Base-by-base conservation (phyloP, 2,329 filamentous ascomycete genomes). In the Diplocarpon mali region DNA sequence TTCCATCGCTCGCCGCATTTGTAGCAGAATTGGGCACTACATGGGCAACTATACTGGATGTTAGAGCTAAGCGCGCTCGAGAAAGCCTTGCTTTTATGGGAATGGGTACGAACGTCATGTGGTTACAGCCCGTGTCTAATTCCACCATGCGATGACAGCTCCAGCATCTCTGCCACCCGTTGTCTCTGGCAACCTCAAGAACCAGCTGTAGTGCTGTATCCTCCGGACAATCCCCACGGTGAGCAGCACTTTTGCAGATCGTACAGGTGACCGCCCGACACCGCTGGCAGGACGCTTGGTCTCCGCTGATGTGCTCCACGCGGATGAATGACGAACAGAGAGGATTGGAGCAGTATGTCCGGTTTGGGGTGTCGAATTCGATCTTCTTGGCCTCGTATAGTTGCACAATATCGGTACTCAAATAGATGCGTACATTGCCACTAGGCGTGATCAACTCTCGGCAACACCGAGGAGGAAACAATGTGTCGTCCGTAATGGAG, bases 391-490 rank as follows among this genome's bases (percentile, higher is more conserved):
- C 56, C 9, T 60, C 53, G 48, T 69, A 75, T 8, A 57, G 32
- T 0, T 55, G 48, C 0, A 65, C 45, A 0, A 73, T 37, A 1
- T 65, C 44, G 0, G 49, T 5, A 0, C 61, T 53, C 0, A 79
- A 60, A 38, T 70, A 63, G 1, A 52, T 32, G 0, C 55, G 57
- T 24, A 62, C 63, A 4, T 14, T 14, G 0, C 48, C 40, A 0
- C 58, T 55, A 0, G 71, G 39, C 0, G 65, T 56, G 5, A 79
- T 70, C 0, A 56, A 45, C 20, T 67, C 51, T 0, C 53, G 46
- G 53, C 75, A 78, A 59, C 75, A 80, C 1, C 65, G 64, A 0
- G 75, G 73, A 0, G 75, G 76, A 45, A 76, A 80, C 0, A 73
- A 53, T 0, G 66, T 62, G 44, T 78, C 71, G 48, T 77, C 70